Evolutionary conservation across 805 yeast genomes (phyloP).

Genomic region (Wickerhamomyces subpelliculosus): DNA sequence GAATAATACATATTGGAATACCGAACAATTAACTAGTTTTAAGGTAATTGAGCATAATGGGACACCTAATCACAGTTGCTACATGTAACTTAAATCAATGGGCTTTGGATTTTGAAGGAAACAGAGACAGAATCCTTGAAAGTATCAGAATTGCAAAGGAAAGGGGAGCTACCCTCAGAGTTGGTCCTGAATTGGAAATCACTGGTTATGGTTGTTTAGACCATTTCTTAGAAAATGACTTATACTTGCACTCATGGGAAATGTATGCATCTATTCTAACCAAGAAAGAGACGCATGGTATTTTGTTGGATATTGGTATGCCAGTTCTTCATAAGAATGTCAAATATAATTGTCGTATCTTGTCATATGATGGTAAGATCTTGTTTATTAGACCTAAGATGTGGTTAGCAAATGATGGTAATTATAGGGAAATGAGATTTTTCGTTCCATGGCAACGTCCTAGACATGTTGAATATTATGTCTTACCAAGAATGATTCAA

Average conservation of each 20-base stretch:
- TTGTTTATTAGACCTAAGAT: constrained; percentile 87
- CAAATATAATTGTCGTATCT: constrained; percentile 84
- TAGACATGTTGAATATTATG: constrained; percentile 62
- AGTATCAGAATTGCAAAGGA: constrained; percentile 73
- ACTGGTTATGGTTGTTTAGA: constrained; percentile 94
- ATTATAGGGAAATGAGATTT: constrained; percentile 95
- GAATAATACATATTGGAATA: too few relatives aligned
- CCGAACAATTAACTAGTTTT: background rate
- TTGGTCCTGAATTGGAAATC: constrained; percentile 94
- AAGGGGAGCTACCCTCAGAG: constrained; percentile 73
- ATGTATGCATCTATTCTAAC: constrained; percentile 73
- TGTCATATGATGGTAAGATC: constrained; percentile 74
- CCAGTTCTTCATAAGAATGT: constrained; percentile 85
- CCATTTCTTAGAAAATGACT: constrained; percentile 87
- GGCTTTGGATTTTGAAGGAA: constrained; percentile 98
- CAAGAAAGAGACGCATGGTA: constrained; percentile 63
- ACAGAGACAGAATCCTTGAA: constrained; percentile 81
- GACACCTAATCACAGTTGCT: constrained; percentile 80
- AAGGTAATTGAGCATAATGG: constrained; percentile 41
- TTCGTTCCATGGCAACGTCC: constrained; percentile 92
- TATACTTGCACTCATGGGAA: constrained; percentile 91
- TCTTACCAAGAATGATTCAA: constrained; percentile 66
- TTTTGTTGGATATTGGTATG: constrained; percentile 88
- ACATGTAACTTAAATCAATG: constrained; percentile 97
- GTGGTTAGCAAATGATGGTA: constrained; percentile 95